A percentile compares a stretch with the other conserved stretches of the same genome.
Conservation (phyloP, 2,329 filamentous ascomycete species). For the Exophiala alcalophila region DNA sequence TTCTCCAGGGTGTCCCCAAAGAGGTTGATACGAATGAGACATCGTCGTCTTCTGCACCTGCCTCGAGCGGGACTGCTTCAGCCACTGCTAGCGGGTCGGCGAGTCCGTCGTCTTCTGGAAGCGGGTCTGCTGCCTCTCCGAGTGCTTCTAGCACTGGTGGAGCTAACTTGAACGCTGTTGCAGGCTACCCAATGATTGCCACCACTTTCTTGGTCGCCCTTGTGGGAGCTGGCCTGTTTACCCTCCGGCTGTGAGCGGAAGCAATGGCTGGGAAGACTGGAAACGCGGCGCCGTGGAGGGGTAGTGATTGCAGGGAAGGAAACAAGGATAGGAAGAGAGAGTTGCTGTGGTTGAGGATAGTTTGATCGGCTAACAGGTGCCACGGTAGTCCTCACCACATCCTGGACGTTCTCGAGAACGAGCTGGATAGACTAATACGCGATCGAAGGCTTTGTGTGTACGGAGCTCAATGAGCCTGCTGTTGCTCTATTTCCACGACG, state of each 20-base stretch:
- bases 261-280: conserved; percentile 7
- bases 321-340: no score
- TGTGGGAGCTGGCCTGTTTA: conserved; percentile 6
- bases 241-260: conserved; percentile 7
- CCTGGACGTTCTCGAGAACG: no score
- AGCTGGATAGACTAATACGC: no score
- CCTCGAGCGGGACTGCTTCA: not conserved
- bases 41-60: no score
- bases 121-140: conserved; percentile 6
- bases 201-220: conserved; percentile 3
- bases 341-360: no score
- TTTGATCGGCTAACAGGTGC: no score
- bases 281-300: no score
- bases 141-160: conserved; percentile 14
- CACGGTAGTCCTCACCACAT: no score
- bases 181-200: conserved; percentile 6
- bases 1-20: conserved; percentile 13
- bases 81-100: conserved; percentile 2
- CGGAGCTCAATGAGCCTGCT: no score
- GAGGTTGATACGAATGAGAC: conserved; percentile 13
- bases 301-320: no score
- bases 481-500: no score
- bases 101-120: conserved; percentile 8
- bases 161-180: conserved; percentile 10
- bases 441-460: no score